Conservation (phyloP, 2,329 filamentous ascomycete species). For the Alternaria hordeiaustralica region DNA sequence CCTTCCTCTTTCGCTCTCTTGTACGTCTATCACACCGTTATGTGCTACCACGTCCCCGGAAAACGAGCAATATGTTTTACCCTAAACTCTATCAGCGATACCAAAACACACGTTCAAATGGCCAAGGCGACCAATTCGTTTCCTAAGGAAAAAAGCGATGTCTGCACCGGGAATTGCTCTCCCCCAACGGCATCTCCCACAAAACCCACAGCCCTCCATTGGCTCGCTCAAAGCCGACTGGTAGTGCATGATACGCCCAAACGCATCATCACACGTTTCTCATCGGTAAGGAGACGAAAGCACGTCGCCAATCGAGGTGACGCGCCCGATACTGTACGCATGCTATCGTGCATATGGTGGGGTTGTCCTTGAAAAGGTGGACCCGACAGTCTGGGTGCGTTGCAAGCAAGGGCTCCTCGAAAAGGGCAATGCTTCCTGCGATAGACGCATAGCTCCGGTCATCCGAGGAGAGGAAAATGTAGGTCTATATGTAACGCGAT, state of each 20-base stretch:
- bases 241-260: not conserved
- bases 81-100: not conserved
- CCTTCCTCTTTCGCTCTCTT: not conserved
- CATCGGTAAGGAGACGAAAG: not conserved
- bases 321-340: not conserved
- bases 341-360: not conserved
- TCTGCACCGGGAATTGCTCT: not conserved
- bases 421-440: not conserved
- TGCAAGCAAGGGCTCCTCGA: not conserved
- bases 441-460: not conserved
- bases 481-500: not conserved
- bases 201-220: not conserved
- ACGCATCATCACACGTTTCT: not conserved
- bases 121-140: not conserved
- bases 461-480: not conserved
- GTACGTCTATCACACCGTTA: not conserved
- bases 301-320: not conserved
- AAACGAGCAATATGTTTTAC: not conserved
- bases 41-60: not conserved
- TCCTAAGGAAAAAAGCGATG: not conserved
- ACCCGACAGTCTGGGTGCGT: not conserved
- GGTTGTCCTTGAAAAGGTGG: not conserved
- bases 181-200: not conserved
- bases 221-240: not conserved
- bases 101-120: not conserved